phyloP scores from a whole-genome alignment of 768 basidiomycete species.

The Boletus eberwhitei region DNA sequence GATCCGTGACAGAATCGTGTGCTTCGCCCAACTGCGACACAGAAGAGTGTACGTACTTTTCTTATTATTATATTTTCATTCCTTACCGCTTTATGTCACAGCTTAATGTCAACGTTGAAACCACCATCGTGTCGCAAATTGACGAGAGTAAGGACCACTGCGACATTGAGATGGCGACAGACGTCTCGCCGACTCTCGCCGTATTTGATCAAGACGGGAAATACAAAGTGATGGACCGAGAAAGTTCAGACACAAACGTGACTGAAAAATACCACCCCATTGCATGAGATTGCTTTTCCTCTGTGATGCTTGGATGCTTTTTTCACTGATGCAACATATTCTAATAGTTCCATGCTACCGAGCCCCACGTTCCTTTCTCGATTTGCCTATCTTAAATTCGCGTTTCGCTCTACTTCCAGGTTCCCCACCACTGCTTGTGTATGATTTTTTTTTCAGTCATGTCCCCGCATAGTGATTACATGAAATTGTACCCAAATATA shows the following conservation, averaged over 20 bases:
- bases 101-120: slow-evolving; percentile 34
- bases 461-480: too few species aligned
- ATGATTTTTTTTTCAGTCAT: too few species aligned
- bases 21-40: slow-evolving; percentile 15
- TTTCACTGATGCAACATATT: slow-evolving; percentile 14
- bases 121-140: slow-evolving; percentile 31
- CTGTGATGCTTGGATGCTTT: neutral
- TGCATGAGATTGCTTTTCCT: slow-evolving; percentile 2
- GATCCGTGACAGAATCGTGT: slow-evolving; percentile 20
- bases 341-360: neutral
- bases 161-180: slow-evolving; percentile 20
- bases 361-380: neutral
- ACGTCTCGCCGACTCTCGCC: slow-evolving; percentile 1
- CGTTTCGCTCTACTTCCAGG: neutral
- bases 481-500: too few species aligned
- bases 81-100: slow-evolving; percentile 4
- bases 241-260: slow-evolving; percentile 13
- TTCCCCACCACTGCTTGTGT: neutral
- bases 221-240: slow-evolving; percentile 14
- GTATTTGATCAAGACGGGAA: slow-evolving; percentile 13
- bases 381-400: neutral
- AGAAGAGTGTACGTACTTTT: slow-evolving; percentile 19
- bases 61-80: neutral
- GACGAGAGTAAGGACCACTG: slow-evolving; percentile 24
- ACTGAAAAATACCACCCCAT: slow-evolving; percentile 15